Base-by-base conservation (phyloP, 176 grass and related monocot genomes). In the Triticum dicoccoides region DNA sequence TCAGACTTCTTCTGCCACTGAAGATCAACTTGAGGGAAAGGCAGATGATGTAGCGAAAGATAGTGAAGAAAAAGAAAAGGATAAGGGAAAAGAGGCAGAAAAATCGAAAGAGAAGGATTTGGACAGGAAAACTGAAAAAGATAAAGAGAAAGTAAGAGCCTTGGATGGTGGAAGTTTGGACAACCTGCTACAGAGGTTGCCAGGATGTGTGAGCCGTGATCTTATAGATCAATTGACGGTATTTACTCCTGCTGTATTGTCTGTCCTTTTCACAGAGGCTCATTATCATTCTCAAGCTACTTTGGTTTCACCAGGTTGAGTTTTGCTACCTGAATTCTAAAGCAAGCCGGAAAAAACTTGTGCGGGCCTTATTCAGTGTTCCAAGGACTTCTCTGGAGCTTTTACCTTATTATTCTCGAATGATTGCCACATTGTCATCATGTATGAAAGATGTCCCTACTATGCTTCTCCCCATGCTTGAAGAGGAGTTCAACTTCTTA, bases 271-370 rank as follows among this genome's bases (percentile, higher is more conserved):
- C 34, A 25, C 15, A 54, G 62, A 61, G 54, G 69, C 6, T 65
- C 41, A 66, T 79, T 90, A 45, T 77, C 67, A 66, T 88, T 66
- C 66, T 45, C 18, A 83, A 89, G 41, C 71, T 71, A 86, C 27
- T 81, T 86, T 45, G 8, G 34, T 85, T 90, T 76, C 59, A 27
- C 18, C 92, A 99, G 97, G 97, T 99, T 76, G 97, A 99, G 76
- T 99, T 99, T 88, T 99, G 97, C 87, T 99, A 99, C 89, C 85
- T 96, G 29, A 99, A 99, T 74, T 92, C 97, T 67, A 99, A 99
- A 96, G 82, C 93, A 92, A 96, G 88, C 75, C 90, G 97, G 73
- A 99, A 99, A 94, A 99, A 96, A 89, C 91, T 99, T 74, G 94
- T 91, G 44, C 86, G 97, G 65, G 87, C 89, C 38, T 69, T 96